phyloP scores from a whole-genome alignment of 2,329 filamentous ascomycete genomes.

The Sphaerulina musiva region DNA sequence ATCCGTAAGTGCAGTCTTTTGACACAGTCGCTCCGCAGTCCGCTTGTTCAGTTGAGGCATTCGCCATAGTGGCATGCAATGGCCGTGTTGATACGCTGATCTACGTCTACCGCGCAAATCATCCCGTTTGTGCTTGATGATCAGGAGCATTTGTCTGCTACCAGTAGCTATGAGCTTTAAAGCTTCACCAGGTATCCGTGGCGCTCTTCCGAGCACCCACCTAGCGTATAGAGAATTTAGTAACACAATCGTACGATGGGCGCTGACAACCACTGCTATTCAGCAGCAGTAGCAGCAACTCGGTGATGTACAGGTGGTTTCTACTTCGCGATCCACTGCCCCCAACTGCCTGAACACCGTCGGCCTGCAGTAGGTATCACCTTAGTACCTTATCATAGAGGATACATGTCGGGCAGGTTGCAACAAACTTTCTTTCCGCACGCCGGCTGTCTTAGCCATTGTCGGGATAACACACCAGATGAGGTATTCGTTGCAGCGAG shows the following conservation, averaged over 20 bases:
- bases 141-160: too few species aligned
- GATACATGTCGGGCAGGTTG: too few species aligned
- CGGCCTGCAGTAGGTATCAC: conserved; percentile 9
- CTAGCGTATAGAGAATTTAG: background rate
- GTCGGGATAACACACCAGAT: conserved; percentile 1
- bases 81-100: too few species aligned
- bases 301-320: background rate
- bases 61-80: too few species aligned
- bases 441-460: conserved; percentile 5
- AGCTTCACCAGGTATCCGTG: background rate
- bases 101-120: too few species aligned
- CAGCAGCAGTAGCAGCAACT: background rate
- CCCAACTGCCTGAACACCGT: conserved; percentile 1
- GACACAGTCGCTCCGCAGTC: too few species aligned
- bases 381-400: too few species aligned
- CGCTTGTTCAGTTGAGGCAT: too few species aligned
- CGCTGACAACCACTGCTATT: background rate
- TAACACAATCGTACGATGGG: background rate
- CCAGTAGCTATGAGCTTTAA: background rate
- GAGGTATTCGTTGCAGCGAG: background rate
- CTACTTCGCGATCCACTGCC: background rate
- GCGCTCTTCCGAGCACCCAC: too few species aligned
- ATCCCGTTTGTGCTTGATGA: too few species aligned
- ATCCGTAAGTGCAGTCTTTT: too few species aligned
- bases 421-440: too few species aligned